These are phyloP conservation scores for Capsicum baccatum DNA, from an alignment of 257 asterid species.

Conservation along the genomic window DNA sequence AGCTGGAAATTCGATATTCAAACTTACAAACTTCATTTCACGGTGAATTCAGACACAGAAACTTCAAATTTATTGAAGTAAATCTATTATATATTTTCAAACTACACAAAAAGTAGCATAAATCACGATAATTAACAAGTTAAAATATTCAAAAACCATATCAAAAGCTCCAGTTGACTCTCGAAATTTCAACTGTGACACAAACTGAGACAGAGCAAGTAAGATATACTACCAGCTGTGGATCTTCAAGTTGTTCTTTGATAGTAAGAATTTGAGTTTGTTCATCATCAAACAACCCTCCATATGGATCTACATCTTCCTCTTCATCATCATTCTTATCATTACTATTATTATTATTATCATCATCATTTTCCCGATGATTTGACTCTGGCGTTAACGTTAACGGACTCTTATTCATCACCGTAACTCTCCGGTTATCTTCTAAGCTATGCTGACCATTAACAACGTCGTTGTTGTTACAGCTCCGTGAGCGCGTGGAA, in stretches of 20 bases:
- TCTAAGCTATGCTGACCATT: constrained; percentile 29
- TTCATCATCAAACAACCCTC: constrained; percentile 71
- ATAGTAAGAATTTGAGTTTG: constrained; percentile 63
- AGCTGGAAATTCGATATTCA: not conserved
- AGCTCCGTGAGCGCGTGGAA: constrained; percentile 58
- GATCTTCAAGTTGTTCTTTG: constrained; percentile 83
- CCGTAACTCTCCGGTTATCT: constrained; percentile 31
- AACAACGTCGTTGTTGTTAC: constrained; percentile 42
- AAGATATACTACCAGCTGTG: constrained; percentile 68
- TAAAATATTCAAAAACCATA: too few relatives aligned
- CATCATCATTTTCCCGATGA: constrained; percentile 34
- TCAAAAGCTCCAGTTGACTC: too few relatives aligned
- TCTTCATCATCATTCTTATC: constrained; percentile 42
- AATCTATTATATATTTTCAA: too few relatives aligned
- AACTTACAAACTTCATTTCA: too few relatives aligned
- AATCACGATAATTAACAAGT: too few relatives aligned
- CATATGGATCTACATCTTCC: constrained; percentile 63
- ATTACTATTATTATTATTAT: constrained; percentile 34
- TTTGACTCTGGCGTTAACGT: constrained; percentile 74
- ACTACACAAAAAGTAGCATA: too few relatives aligned
- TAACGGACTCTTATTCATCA: constrained; percentile 57
- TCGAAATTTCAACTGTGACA: too few relatives aligned
- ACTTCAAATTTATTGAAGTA: too few relatives aligned
- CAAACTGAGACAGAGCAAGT: too few relatives aligned
- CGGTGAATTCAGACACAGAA: too few relatives aligned